Evolutionary conservation across 768 basidiomycete species (phyloP).

Genomic region (Wakefieldia striispora): DNA sequence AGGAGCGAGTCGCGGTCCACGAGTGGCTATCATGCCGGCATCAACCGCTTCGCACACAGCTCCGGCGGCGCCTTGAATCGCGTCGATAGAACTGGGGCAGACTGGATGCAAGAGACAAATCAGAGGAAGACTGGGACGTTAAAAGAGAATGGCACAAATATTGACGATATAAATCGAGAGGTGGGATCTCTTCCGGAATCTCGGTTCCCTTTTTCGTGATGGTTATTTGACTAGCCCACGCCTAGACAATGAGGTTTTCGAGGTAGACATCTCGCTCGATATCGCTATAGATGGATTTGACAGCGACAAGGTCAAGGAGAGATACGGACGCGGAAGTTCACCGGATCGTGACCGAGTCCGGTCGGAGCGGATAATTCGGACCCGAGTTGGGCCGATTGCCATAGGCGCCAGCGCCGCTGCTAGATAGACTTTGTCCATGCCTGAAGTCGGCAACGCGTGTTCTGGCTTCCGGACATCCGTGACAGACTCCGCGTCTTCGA

Average conservation of each 20-base stretch:
- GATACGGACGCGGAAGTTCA: slow-evolving; percentile 55
- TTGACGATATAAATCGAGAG: slow-evolving; percentile 84
- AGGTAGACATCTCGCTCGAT: slow-evolving; percentile 66
- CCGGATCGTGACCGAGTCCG: slow-evolving; percentile 42
- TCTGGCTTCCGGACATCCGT: neutral
- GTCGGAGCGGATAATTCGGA: slow-evolving; percentile 1
- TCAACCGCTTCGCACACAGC: slow-evolving; percentile 91
- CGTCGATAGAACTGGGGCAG: slow-evolving; percentile 71
- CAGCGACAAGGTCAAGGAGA: slow-evolving; percentile 57
- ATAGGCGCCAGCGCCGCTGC: slow-evolving; percentile 46
- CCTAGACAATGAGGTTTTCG: slow-evolving; percentile 58
- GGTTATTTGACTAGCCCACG: slow-evolving; percentile 55
- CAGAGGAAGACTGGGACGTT: neutral
- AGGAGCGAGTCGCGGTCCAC: slow-evolving; percentile 14
- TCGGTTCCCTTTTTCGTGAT: slow-evolving; percentile 65
- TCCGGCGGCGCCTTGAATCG: slow-evolving; percentile 79
- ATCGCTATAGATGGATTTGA: slow-evolving; percentile 74
- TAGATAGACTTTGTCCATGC: slow-evolving; percentile 45
- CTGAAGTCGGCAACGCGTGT: slow-evolving; percentile 1
- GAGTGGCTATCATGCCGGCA: slow-evolving; percentile 40
- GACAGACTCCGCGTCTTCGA: slow-evolving; percentile 42
- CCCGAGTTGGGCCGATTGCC: slow-evolving; percentile 29
- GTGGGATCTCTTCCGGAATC: slow-evolving; percentile 68
- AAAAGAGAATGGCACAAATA: slow-evolving; percentile 1
- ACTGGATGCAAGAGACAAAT: slow-evolving; percentile 43